Percentiles rank a stretch among this genome's conserved stretches.
phyloP scores from a whole-genome alignment of 345 rosid species.

The Gossypium herbaceum region DNA sequence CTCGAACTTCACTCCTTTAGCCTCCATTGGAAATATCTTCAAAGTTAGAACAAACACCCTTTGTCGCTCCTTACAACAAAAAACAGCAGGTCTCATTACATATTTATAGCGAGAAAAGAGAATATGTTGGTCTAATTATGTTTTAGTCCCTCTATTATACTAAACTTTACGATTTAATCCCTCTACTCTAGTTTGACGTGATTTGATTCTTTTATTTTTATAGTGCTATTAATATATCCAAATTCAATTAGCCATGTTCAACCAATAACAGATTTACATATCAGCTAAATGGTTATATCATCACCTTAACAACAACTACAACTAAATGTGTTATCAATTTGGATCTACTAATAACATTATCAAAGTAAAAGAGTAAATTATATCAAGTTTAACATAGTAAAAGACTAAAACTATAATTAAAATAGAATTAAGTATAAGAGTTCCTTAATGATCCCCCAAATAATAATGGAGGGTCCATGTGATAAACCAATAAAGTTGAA shows the following conservation, averaged over 20 bases:
- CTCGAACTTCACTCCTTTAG: constrained; percentile 12
- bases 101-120: constrained; percentile 21
- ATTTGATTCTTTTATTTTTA: too few relatives aligned
- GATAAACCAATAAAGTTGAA: not conserved
- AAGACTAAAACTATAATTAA: too few relatives aligned
- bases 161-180: too few relatives aligned
- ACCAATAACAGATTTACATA: too few relatives aligned
- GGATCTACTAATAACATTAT: too few relatives aligned
- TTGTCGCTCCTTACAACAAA: not conserved
- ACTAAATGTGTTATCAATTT: too few relatives aligned
- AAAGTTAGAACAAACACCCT: not conserved
- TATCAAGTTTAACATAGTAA: not conserved
- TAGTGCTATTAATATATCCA: too few relatives aligned
- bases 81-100: not conserved
- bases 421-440: not conserved
- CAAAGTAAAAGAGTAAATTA: too few relatives aligned
- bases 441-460: not conserved
- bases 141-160: not conserved
- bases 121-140: not conserved
- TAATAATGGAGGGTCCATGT: not conserved
- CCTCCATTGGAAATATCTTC: constrained; percentile 7
- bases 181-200: too few relatives aligned
- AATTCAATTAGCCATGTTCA: not conserved
- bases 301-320: not conserved
- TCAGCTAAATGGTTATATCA: too few relatives aligned